Conservation (phyloP, 352 stramenopile species). For the Chrysophaeum taylorii region DNA sequence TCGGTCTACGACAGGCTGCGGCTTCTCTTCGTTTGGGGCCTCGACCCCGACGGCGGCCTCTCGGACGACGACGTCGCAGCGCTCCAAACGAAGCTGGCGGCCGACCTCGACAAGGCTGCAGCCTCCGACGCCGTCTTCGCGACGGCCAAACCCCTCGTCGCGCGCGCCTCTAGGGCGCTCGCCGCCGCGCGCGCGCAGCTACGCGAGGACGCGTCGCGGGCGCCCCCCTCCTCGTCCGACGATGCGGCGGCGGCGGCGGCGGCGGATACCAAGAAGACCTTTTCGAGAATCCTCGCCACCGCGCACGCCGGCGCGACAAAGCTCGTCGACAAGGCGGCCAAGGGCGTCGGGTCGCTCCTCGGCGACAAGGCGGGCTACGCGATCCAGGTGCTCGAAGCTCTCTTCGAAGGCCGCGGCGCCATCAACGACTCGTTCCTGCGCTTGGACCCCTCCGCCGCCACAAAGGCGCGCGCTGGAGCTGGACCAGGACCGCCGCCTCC, state of each 20-base stretch:
- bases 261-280: background rate
- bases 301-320: background rate
- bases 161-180: background rate
- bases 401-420: slow-evolving; percentile 49
- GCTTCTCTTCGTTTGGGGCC: slow-evolving; percentile 48
- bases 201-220: too few species aligned
- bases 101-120: slow-evolving; percentile 30
- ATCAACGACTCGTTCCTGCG: slow-evolving; percentile 63
- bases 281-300: slow-evolving; percentile 4
- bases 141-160: too few species aligned
- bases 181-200: slow-evolving; percentile 32
- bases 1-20: slow-evolving; percentile 69
- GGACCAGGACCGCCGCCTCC: slow-evolving; percentile 38
- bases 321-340: slow-evolving; percentile 30
- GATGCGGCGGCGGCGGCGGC: background rate
- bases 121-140: too few species aligned
- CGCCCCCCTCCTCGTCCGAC: too few species aligned
- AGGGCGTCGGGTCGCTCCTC: slow-evolving; percentile 3
- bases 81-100: slow-evolving; percentile 30
- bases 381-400: slow-evolving; percentile 58
- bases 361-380: slow-evolving; percentile 43
- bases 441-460: slow-evolving; percentile 51
- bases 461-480: slow-evolving; percentile 34
- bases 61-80: slow-evolving; percentile 12
- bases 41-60: slow-evolving; percentile 51